Evolutionary conservation across 192 early-diverging fungal species (phyloP), one percentile per base, ranked within the genome.

Genomic region (Rhizophagus clarus): DNA sequence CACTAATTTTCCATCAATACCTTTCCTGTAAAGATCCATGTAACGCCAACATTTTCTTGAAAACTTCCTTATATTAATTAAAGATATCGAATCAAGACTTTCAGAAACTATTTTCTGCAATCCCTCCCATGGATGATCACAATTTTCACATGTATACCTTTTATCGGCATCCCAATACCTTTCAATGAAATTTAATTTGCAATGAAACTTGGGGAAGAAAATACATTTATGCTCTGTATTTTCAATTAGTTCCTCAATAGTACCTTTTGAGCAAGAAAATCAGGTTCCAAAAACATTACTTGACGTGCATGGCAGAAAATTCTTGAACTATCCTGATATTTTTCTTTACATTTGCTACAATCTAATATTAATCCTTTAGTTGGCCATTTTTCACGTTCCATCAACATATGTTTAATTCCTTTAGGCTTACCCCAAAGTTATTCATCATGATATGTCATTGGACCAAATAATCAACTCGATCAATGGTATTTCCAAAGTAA

Each of bases 101-200:
- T 72, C n/a, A 78, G 81, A 76, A 14, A 82, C 74, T 14, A 72
- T 73, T 72, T 22, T 24, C 61, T 78, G 68, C 28, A 83, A 77
- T 42, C 78, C 72, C 31, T 40, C 26, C 51, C 74, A 83, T 32
- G 74, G 72, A 80, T 83, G 80, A 72, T 80, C 69, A 61, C 79
- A 83, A 64, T 80, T 34, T 56, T 71, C 69, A 12, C 61, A 7
- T 17, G 73, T 24, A 72, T 83, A 83, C 14, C 71, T 28, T 60
- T 80, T 83, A 28, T 40, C 60, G 12, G 79, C 79, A 68, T 74
- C 79, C 74, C 74, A 83, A 51, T 80, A 83, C 71, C 64, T 66
- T 70, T 83, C 74, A n/a, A n/a, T n/a, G n/a, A n/a, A n/a, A n/a
- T n/a, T n/a, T n/a, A n/a, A n/a, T n/a, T n/a, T n/a, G n/a, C n/a